These are phyloP conservation scores for Endothia cerciana DNA, from an alignment of 2,329 filamentous ascomycete species.

Conservation along the genomic window DNA sequence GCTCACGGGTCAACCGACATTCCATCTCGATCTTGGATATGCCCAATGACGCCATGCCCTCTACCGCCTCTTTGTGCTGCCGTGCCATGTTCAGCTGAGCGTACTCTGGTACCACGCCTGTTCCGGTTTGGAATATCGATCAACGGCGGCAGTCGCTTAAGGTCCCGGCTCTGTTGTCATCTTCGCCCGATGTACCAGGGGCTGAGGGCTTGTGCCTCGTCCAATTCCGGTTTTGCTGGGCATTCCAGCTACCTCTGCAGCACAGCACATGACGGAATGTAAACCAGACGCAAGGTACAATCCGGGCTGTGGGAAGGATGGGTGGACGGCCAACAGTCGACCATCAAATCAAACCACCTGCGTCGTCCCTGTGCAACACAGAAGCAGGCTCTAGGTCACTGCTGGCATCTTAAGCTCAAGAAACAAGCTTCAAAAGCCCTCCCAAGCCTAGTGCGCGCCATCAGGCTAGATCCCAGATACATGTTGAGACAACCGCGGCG, in stretches of 20 bases:
- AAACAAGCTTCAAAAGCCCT: conserved; percentile 11
- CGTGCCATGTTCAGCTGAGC: not conserved
- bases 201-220: not conserved
- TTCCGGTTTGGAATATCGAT: not conserved
- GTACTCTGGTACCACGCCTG: not conserved
- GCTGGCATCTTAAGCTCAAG: not conserved
- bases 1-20: not conserved
- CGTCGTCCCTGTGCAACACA: not conserved
- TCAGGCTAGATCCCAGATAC: not conserved
- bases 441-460: not conserved
- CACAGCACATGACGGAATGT: conserved; percentile 1
- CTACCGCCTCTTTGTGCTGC: not conserved
- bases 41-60: conserved; percentile 11
- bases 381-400: not conserved
- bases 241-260: not conserved
- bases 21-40: conserved; percentile 9
- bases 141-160: not conserved
- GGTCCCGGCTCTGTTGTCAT: not conserved
- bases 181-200: not conserved
- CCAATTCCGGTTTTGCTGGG: not conserved
- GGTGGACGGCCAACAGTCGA: too few relatives aligned
- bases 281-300: not conserved
- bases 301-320: not conserved
- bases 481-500: conserved; percentile 2
- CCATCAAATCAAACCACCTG: not conserved